Evolutionary conservation across 1,139 yeast genomes (phyloP), one percentile per base, ranked within the genome.

Genomic region (Dujonia santamariae): DNA sequence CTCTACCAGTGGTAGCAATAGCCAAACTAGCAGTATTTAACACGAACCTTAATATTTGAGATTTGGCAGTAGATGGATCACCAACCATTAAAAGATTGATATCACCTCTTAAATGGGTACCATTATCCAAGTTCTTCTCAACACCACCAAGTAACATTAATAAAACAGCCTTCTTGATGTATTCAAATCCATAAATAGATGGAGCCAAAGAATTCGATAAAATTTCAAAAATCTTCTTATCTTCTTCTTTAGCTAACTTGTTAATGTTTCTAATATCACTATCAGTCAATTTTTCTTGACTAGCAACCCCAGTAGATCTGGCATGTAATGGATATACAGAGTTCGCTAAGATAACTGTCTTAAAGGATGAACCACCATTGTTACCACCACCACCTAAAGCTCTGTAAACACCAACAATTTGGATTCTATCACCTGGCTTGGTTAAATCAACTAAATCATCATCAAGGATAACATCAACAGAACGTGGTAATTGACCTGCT

Each of bases 1-100:
- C 99, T 59, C 96, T 80, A 67, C 99, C 99, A 1, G 99, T 94
- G 1, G 99, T 94, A 19, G 98, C 97, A 50, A 92, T 90, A 2
- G 98, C 98, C 48, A 92, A 69, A 2, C 95, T 72, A 0, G 98
- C 98, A 0, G 97, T 92, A 56, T 92, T 92, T 42, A 92, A 69
- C 14, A 94, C 97, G 56, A 92, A 92, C 47, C 98, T 74, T 43
- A 92, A 74, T 66, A 92, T 82, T 63, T 92, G 98, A 3, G 97
- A 90, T 58, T 92, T 92, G 24, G 98, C 98, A 11, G 98, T 92
- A 5, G 97, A 88, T 5, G 99, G 99, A 59, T 92, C 99, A 63
- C 99, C 99, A 26, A 92, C 97, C 96, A 92, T 85, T 36, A 92
- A 69, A 39, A 92, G 72, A 54, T 92, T 92, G 55, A 92, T 92